These are phyloP conservation scores for Claviceps sp. DNA, from an alignment of 2,329 filamentous ascomycete genomes.

Conservation along the genomic window DNA sequence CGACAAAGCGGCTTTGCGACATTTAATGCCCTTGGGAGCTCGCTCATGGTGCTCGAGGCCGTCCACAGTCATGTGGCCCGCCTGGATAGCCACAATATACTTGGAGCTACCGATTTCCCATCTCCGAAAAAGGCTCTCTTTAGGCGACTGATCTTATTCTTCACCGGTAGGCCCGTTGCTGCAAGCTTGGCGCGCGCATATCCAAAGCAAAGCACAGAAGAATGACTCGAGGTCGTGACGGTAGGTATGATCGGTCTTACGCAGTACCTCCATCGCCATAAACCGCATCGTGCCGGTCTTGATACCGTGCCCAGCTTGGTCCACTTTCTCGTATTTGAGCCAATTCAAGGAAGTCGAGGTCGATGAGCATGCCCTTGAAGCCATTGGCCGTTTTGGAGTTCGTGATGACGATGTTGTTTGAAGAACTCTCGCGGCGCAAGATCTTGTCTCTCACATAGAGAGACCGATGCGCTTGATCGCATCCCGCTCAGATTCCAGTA, in stretches of 20 bases:
- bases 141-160: not conserved
- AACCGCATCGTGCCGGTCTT: slow-evolving; percentile 18
- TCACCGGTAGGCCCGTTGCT: not conserved
- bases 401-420: slow-evolving; percentile 4
- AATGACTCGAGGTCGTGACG: slow-evolving; percentile 7
- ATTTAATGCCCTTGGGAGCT: slow-evolving; percentile 9
- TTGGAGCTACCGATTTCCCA: slow-evolving; percentile 7
- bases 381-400: slow-evolving; percentile 6
- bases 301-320: slow-evolving; percentile 12
- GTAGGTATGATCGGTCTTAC: slow-evolving; percentile 14
- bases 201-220: slow-evolving; percentile 9
- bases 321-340: slow-evolving; percentile 7
- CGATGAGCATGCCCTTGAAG: slow-evolving; percentile 14
- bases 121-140: not conserved
- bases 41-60: slow-evolving; percentile 4
- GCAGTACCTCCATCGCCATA: slow-evolving; percentile 21
- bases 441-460: slow-evolving; percentile 1
- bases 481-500: slow-evolving; percentile 3
- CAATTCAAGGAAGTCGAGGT: slow-evolving; percentile 6
- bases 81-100: slow-evolving; percentile 3
- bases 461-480: slow-evolving; percentile 4
- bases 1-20: slow-evolving; percentile 9
- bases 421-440: slow-evolving; percentile 1
- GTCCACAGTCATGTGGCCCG: slow-evolving; percentile 4
- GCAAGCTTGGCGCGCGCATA: slow-evolving; percentile 8